Base-by-base conservation (phyloP, 306 rosid genomes). In the Mimosa pudica region DNA sequence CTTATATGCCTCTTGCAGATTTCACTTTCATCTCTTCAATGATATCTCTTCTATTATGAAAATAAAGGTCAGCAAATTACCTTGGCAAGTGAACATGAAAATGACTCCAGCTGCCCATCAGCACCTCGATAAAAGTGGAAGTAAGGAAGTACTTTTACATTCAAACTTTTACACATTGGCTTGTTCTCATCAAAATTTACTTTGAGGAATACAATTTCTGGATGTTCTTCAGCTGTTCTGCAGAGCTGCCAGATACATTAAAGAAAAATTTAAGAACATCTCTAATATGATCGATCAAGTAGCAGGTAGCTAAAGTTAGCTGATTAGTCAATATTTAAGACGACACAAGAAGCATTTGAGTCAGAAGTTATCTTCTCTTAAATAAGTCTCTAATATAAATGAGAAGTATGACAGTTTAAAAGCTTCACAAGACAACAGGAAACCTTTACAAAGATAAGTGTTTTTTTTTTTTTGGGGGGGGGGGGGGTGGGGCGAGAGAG, bases 61-160 rank as follows among this genome's bases (percentile, higher is more conserved):
- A 24, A 70, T 6, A 10, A 30, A 32, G 68, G 51, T 68, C 2
- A 4, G 73, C 77, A 78, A 52, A 71, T 60, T 87, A 96, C 99
- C 97, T 96, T 96, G 58, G 97, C 97, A 58, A 96, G 99, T 66
- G 98, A 96, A 87, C 99, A 96, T 10, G 98, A 96, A 87, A 96
- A 96, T 38, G 99, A 83, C 80, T 96, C 98, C 71, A 93, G 85
- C 79, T 89, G 96, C 48, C 99, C 97, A 32, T 93, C 96, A 17
- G 98, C 97, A 74, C 97, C 99, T 68, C 98, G 95, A 82, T 96
- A 96, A 65, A 96, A 96, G 84, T 93, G 99, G 90, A 96, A 96
- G 81, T 81, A 96, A 74, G 99, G 99, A 86, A 96, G 98, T 65
- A 93, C 98, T 93, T 83, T 96, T 70, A 96, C 99, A 69, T 91